These are phyloP conservation scores for Starmera dryadoides DNA, from an alignment of 805 yeast genomes.

Conservation along the genomic window DNA sequence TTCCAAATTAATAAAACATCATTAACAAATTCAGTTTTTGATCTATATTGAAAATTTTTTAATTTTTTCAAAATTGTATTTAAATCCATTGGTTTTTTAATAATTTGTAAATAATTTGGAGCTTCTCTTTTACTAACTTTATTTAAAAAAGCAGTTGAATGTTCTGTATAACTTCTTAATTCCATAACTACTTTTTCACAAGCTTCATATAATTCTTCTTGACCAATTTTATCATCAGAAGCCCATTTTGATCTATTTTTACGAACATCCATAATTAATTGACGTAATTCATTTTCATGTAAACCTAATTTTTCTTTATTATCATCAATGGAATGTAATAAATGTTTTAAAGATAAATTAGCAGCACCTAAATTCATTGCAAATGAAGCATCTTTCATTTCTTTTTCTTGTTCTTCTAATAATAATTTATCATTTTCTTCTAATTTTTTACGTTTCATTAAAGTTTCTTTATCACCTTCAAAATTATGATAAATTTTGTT, in stretches of 20 bases:
- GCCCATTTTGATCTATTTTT: conserved; percentile 98
- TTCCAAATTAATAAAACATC: conserved; percentile 94
- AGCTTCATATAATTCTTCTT: conserved; percentile 95
- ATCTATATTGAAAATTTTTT: conserved; percentile 71
- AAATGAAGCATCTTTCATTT: conserved; percentile 17
- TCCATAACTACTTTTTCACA: conserved; percentile 93
- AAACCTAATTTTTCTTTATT: conserved; percentile 69
- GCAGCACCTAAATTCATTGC: conserved; percentile 63
- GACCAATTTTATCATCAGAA: conserved; percentile 90
- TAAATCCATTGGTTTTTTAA: conserved; percentile 93
- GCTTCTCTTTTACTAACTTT: conserved; percentile 98
- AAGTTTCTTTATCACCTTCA: conserved; percentile 69
- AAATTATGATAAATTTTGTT: conserved; percentile 69
- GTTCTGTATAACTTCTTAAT: conserved; percentile 87
- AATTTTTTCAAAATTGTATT: conserved; percentile 90
- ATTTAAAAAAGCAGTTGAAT: conserved; percentile 91
- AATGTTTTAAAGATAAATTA: conserved; percentile 69
- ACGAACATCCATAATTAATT: conserved; percentile 84
- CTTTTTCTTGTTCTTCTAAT: conserved; percentile 11
- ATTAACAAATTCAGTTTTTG: conserved; percentile 87
- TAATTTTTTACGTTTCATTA: conserved; percentile 65
- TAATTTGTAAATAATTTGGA: conserved; percentile 87
- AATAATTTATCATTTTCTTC: conserved; percentile 76
- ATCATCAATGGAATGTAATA: conserved; percentile 69
- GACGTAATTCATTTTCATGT: conserved; percentile 77